Percentiles rank a stretch among this genome's conserved stretches.
Evolutionary conservation across 163 green algal species (phyloP).

Genomic region (Dunaliella salina): DNA sequence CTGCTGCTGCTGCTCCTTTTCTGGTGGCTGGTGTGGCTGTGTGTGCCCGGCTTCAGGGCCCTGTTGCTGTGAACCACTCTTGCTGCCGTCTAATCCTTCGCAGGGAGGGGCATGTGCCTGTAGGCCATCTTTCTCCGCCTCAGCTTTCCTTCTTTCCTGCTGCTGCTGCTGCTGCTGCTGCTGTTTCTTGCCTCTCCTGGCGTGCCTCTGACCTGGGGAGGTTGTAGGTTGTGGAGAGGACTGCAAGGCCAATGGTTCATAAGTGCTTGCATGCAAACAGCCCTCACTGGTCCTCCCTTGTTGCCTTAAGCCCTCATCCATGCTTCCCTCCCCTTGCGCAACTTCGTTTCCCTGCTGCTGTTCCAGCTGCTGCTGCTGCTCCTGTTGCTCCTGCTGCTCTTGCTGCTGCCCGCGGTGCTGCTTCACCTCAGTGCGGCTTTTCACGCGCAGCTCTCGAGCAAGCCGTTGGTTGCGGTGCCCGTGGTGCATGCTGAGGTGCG

Average conservation of each 20-base stretch:
- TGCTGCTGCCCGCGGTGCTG: constrained; percentile 13
- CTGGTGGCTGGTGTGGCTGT: neutral
- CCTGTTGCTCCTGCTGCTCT: neutral
- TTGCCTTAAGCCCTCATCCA: no score
- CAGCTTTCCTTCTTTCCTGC: no score
- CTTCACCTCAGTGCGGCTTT: neutral
- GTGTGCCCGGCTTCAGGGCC: no score
- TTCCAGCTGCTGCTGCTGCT: constrained; percentile 17
- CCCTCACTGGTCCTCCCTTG: no score
- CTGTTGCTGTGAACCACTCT: no score
- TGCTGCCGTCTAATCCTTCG: no score
- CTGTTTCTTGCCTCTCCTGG: neutral
- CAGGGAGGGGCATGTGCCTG: no score
- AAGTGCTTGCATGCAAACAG: neutral
- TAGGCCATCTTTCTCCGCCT: no score
- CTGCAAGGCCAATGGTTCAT: neutral
- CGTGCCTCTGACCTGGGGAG: neutral
- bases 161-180: neutral
- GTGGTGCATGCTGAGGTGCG: neutral
- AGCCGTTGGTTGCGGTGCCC: constrained; percentile 13
- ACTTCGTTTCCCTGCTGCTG: neutral
- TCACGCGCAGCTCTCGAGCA: neutral
- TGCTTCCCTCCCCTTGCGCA: neutral
- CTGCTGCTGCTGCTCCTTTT: neutral
- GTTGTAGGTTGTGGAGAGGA: neutral